Percentiles rank a stretch among this genome's conserved stretches.
phyloP scores from a whole-genome alignment of 495 filamentous ascomycete genomes.

The Tuber calosporum region DNA sequence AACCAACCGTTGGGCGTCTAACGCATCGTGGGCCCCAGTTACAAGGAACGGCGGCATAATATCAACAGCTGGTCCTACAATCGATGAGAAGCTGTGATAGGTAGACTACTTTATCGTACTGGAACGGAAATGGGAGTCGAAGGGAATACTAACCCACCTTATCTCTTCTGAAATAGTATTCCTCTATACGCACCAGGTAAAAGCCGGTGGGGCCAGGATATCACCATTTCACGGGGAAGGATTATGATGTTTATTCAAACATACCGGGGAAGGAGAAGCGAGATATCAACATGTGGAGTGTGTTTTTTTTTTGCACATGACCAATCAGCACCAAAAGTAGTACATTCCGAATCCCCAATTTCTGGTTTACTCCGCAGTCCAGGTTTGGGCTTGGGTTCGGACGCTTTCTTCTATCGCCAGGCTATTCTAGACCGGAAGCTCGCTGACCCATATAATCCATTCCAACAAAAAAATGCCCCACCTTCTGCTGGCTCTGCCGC shows the following conservation, averaged over 20 bases:
- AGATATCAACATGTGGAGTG: neutral
- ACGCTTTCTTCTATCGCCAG: neutral
- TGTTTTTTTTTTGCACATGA: neutral
- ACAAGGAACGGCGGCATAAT: neutral
- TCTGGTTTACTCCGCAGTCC: neutral
- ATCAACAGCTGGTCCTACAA: neutral
- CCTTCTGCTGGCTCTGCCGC: neutral
- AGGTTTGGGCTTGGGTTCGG: neutral
- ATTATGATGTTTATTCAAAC: too few relatives aligned
- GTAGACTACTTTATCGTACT: neutral
- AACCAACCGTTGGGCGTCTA: neutral
- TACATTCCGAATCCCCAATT: neutral
- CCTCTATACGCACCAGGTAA: neutral
- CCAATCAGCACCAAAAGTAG: neutral
- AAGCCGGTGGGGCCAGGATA: neutral
- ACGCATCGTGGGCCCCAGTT: neutral
- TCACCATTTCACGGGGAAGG: neutral
- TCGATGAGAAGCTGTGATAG: neutral
- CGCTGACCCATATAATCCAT: neutral
- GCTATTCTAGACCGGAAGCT: neutral
- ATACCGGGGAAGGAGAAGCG: neutral
- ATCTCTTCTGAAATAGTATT: neutral
- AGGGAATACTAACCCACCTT: neutral
- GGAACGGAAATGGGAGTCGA: neutral
- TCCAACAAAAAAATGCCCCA: neutral